phyloP scores from a whole-genome alignment of 306 rosid genomes.

The Medicago ruthenica region DNA sequence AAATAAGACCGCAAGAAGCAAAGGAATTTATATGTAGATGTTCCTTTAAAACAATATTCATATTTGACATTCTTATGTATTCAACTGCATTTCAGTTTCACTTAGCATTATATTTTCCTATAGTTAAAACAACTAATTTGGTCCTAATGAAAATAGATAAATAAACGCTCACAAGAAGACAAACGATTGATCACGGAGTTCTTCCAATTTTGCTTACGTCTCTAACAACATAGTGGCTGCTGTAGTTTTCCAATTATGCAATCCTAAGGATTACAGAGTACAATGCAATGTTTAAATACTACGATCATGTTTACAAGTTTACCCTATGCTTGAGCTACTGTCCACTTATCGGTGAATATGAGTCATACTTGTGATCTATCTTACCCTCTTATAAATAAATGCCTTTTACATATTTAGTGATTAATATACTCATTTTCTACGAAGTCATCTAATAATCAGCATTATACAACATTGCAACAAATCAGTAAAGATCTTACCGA shows the following conservation, averaged over 20 bases:
- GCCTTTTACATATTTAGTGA: slow-evolving; percentile 11
- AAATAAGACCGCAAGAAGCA: slow-evolving; percentile 44
- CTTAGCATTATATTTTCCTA: slow-evolving; percentile 5
- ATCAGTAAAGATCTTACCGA: slow-evolving; percentile 77
- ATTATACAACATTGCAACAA: slow-evolving; percentile 12
- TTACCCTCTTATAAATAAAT: background rate
- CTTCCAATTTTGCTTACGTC: background rate
- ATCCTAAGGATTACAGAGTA: background rate
- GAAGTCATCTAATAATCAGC: slow-evolving; percentile 5
- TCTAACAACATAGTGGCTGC: background rate
- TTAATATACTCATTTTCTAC: background rate
- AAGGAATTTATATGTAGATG: background rate
- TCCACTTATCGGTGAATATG: background rate
- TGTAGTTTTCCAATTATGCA: background rate
- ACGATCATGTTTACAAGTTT: background rate
- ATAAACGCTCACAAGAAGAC: background rate
- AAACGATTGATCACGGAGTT: background rate
- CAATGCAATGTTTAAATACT: background rate
- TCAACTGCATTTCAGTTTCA: slow-evolving; percentile 35
- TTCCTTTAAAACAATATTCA: slow-evolving; percentile 22
- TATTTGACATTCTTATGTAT: slow-evolving; percentile 16
- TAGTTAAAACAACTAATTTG: background rate
- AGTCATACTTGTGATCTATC: background rate
- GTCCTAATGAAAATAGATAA: background rate
- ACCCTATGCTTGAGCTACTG: background rate